phyloP scores from a whole-genome alignment of 495 filamentous ascomycete species.

The Aspergillus mulundensis region DNA sequence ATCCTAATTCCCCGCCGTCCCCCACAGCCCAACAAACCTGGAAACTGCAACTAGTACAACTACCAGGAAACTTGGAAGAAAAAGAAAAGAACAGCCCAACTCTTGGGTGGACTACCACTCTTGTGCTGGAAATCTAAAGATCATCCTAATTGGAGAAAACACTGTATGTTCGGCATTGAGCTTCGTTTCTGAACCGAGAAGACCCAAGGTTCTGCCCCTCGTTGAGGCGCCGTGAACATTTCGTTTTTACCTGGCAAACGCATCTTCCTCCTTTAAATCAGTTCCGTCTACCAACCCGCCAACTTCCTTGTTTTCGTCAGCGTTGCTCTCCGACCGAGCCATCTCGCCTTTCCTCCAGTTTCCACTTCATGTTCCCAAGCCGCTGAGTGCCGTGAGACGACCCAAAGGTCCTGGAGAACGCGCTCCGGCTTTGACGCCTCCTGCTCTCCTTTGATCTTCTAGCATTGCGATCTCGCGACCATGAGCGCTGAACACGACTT shows the following conservation, averaged over 20 bases:
- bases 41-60: neutral
- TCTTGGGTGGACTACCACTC: neutral
- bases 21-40: conserved; percentile 1
- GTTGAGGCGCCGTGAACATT: conserved; percentile 4
- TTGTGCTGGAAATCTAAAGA: neutral
- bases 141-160: neutral
- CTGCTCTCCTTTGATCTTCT: neutral
- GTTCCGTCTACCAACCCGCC: neutral
- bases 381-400: conserved; percentile 4
- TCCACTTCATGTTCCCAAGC: conserved; percentile 10
- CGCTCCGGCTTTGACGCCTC: neutral
- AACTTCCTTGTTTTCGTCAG: neutral
- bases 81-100: too few relatives aligned
- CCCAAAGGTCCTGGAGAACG: conserved; percentile 11
- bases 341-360: neutral
- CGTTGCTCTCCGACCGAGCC: conserved; percentile 10
- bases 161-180: neutral
- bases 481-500: conserved; percentile 20
- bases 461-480: conserved; percentile 1
- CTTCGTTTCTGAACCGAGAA: neutral
- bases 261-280: neutral
- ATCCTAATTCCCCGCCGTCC: neutral
- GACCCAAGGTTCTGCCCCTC: conserved; percentile 22
- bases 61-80: neutral
- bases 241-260: neutral